These are phyloP conservation scores for Neoboletus brunneissimus DNA, from an alignment of 768 basidiomycete genomes.

Conservation along the genomic window DNA sequence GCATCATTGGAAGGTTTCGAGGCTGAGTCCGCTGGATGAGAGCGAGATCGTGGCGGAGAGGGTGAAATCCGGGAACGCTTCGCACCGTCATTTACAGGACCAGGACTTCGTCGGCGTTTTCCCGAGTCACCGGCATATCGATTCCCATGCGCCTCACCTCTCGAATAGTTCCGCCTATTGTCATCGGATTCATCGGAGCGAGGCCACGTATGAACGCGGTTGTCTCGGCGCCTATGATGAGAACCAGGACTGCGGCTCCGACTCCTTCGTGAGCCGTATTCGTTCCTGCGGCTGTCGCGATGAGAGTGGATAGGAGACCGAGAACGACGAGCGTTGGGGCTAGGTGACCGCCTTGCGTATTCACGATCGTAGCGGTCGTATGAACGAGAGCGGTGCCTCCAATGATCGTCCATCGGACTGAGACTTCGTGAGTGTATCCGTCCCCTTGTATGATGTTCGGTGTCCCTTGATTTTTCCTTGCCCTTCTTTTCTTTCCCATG, in stretches of 20 bases:
- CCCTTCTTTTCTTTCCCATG: slow-evolving; percentile 49
- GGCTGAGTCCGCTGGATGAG: slow-evolving; percentile 7
- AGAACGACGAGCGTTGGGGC: slow-evolving; percentile 45
- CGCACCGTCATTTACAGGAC: slow-evolving; percentile 25
- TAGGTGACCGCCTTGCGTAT: slow-evolving; percentile 41
- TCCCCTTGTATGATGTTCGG: slow-evolving; percentile 35
- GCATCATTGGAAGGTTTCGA: slow-evolving; percentile 24
- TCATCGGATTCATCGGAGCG: slow-evolving; percentile 55
- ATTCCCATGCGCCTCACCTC: slow-evolving; percentile 22
- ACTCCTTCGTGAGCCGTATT: slow-evolving; percentile 26
- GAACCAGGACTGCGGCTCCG: slow-evolving; percentile 31
- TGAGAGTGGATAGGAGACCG: slow-evolving; percentile 41
- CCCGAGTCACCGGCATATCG: slow-evolving; percentile 34
- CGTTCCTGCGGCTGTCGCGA: slow-evolving; percentile 20
- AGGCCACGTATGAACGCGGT: slow-evolving; percentile 41
- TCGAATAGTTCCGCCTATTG: slow-evolving; percentile 29
- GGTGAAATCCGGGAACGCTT: slow-evolving; percentile 56
- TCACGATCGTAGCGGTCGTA: slow-evolving; percentile 26
- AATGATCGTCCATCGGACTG: slow-evolving; percentile 30
- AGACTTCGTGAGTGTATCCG: slow-evolving; percentile 31
- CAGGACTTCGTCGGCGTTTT: slow-evolving; percentile 40
- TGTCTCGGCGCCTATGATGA: slow-evolving; percentile 12
- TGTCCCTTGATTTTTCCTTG: slow-evolving; percentile 17
- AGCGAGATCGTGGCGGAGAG: slow-evolving; percentile 25
- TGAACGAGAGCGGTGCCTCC: slow-evolving; percentile 30